Evolutionary conservation across 2,329 filamentous ascomycete species (phyloP).

Genomic region (Sporothrix protearum): DNA sequence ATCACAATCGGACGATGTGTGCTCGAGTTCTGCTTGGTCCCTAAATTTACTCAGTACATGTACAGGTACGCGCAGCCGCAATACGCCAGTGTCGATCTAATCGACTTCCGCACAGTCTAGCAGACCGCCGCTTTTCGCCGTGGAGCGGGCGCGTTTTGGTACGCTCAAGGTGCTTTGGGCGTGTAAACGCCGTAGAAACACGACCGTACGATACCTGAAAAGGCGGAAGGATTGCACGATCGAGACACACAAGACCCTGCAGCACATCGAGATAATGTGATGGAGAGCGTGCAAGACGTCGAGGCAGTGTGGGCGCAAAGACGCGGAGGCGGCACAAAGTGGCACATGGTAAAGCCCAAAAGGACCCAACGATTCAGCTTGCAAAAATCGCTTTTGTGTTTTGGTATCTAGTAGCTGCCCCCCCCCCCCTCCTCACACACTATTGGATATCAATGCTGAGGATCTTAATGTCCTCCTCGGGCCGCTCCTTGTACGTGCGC

Average conservation of each 20-base stretch:
- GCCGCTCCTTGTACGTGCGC: conserved; percentile 84
- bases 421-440: neutral
- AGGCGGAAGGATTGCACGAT: conserved; percentile 12
- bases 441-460: conserved; percentile 72
- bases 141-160: neutral
- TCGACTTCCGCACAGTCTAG: neutral
- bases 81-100: neutral
- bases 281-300: neutral
- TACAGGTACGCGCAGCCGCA: neutral
- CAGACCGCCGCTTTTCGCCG: conserved; percentile 13
- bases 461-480: conserved; percentile 95
- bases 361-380: neutral
- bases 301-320: neutral
- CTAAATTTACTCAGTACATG: too few species aligned
- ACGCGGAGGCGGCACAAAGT: neutral
- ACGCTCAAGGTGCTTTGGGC: neutral
- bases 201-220: neutral
- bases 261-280: conserved; percentile 17
- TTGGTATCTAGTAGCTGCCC: neutral
- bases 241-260: conserved; percentile 1
- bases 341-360: neutral
- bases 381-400: conserved; percentile 1
- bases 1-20: conserved; percentile 8
- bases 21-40: neutral
- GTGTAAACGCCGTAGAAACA: neutral